Conservation (phyloP, 768 basidiomycete genomes). For the Myochromella boudieri region DNA sequence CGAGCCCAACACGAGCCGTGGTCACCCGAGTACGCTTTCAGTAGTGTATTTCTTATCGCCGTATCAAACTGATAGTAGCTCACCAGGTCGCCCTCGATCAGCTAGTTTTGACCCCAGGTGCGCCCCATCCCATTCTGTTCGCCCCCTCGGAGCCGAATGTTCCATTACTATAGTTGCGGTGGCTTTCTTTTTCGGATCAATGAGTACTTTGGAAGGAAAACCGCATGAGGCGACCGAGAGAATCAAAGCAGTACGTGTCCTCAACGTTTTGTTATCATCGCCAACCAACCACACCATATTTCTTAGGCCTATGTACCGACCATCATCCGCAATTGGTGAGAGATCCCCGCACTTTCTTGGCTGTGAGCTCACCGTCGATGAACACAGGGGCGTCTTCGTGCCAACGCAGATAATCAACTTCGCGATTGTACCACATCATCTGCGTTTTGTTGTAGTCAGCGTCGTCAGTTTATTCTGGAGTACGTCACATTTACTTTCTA, state of each 20-base stretch:
- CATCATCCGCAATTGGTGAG: conserved; percentile 73
- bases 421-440: conserved; percentile 69
- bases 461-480: conserved; percentile 84
- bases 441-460: conserved; percentile 73
- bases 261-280: neutral
- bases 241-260: conserved; percentile 39
- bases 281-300: neutral
- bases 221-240: conserved; percentile 46
- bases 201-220: conserved; percentile 82
- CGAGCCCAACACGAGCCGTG: conserved; percentile 55
- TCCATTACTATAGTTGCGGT: conserved; percentile 36
- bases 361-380: neutral
- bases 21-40: conserved; percentile 56
- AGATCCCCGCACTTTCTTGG: neutral
- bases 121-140: conserved; percentile 7
- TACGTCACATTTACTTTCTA: conserved; percentile 33
- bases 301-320: conserved; percentile 69
- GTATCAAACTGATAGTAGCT: neutral
- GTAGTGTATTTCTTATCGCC: neutral
- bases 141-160: neutral
- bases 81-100: conserved; percentile 81
- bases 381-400: conserved; percentile 63
- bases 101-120: conserved; percentile 70
- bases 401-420: conserved; percentile 84
- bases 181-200: conserved; percentile 62